Conservation (phyloP, 176 grass and related monocot species). For the Elymus sibiricus region DNA sequence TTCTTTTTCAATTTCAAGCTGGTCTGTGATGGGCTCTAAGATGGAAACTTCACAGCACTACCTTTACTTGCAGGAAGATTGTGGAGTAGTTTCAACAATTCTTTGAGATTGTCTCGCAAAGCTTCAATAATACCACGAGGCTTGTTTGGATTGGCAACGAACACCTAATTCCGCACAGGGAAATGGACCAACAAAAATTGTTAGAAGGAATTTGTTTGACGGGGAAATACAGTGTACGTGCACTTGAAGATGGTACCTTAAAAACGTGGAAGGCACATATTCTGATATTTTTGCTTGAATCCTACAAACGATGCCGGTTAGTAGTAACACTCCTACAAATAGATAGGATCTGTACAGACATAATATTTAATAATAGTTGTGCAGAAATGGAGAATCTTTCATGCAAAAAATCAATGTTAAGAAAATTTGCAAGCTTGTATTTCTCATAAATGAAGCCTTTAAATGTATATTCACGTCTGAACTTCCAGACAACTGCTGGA, state of each 20-base stretch:
- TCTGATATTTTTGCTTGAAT: constrained; percentile 98
- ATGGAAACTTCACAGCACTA: constrained; percentile 4
- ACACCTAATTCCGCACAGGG: constrained; percentile 44
- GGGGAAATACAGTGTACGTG: not conserved
- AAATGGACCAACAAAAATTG: not conserved
- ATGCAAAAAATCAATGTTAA: not conserved
- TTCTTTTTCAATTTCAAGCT: not conserved
- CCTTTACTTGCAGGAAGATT: constrained; percentile 65
- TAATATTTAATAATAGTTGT: not conserved
- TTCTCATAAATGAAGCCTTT: not conserved
- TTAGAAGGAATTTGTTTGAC: not conserved
- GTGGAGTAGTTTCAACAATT: constrained; percentile 59
- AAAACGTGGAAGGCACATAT: constrained; percentile 96
- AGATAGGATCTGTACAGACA: not conserved
- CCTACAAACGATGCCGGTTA: constrained; percentile 42
- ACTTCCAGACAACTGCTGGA: not conserved
- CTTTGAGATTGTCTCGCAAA: constrained; percentile 51
- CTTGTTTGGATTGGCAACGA: constrained; percentile 86
- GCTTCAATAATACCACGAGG: constrained; percentile 45
- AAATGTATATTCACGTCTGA: not conserved
- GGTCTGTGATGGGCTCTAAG: not conserved
- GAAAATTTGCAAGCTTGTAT: not conserved
- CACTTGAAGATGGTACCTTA: constrained; percentile 60
- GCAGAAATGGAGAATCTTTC: not conserved
- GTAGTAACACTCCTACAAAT: not conserved